These are phyloP conservation scores for Hypsizygus ulmarius DNA, from an alignment of 1,284 basidiomycete species.

Conservation along the genomic window DNA sequence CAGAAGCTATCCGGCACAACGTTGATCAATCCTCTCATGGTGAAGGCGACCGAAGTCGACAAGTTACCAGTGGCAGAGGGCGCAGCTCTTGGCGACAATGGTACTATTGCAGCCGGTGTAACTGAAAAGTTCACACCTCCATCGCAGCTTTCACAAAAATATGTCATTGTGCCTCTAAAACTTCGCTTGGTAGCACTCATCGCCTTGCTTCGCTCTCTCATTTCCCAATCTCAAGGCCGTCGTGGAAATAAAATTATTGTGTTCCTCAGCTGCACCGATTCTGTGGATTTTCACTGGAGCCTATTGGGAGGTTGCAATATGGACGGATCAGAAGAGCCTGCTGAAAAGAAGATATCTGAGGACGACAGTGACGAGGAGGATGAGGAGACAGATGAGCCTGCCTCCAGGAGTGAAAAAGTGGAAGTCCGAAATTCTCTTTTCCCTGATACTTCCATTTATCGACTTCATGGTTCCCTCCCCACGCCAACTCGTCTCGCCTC, in stretches of 20 bases:
- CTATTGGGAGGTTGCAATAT: constrained; percentile 81
- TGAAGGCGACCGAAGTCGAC: constrained; percentile 62
- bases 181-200: constrained; percentile 89
- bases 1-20: constrained; percentile 89
- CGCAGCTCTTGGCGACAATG: background rate
- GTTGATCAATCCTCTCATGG: constrained; percentile 68
- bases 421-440: constrained; percentile 73
- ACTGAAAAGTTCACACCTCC: constrained; percentile 82
- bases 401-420: constrained; percentile 40
- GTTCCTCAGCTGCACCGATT: constrained; percentile 95
- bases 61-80: constrained; percentile 24
- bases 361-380: constrained; percentile 27
- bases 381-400: constrained; percentile 22
- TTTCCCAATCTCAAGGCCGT: constrained; percentile 55
- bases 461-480: constrained; percentile 93
- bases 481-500: constrained; percentile 81
- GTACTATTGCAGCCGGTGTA: background rate
- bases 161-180: constrained; percentile 90
- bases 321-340: constrained; percentile 42
- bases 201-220: constrained; percentile 76
- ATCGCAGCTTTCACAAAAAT: constrained; percentile 93
- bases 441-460: constrained; percentile 79
- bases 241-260: constrained; percentile 80
- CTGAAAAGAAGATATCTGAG: constrained; percentile 26
- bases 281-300: constrained; percentile 96